Evolutionary conservation across 83 land plant species (phyloP), one percentile per base, ranked within the genome.

Genomic region (Diphasiastrum complanatum): DNA sequence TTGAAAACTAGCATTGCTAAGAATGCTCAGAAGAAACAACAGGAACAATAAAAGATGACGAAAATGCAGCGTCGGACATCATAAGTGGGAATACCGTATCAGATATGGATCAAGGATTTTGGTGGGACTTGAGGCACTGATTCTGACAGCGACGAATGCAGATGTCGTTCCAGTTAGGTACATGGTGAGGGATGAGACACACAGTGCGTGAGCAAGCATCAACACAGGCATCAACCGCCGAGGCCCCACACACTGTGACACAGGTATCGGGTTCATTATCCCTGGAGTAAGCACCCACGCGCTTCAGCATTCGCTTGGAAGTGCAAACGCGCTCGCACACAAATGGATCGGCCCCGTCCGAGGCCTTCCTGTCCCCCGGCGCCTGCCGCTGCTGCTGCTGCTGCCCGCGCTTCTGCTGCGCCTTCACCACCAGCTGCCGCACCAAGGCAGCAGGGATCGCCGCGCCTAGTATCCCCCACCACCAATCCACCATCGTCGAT

Each of bases 81-180:
- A n/a, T n/a, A n/a, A n/a, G n/a, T n/a, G n/a, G n/a, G n/a, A n/a
- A n/a, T n/a, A n/a, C n/a, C n/a, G n/a, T n/a, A n/a, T n/a, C n/a
- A n/a, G n/a, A n/a, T n/a, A n/a, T n/a, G n/a, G n/a, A n/a, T n/a
- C n/a, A n/a, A n/a, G n/a, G n/a, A n/a, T n/a, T n/a, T n/a, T n/a
- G n/a, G n/a, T n/a, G n/a, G n/a, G n/a, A n/a, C 63, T 76, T 83
- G 43, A 91, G 78, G 67, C 97, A 91, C 47, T 91, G 90, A 64
- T 74, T 79, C 46, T 82, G 84, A 59, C 97, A 91, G 19, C 89
- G 76, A 30, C 84, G 64, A 11, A 82, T 78, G 74, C 97, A 91
- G 33, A 87, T 62, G 36, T 91, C 97, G 61, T 91, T 87, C 97
- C 97, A 91, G 51, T 84, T 82, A 40, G 97, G 95, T 5, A 91